Evolutionary conservation across 2,329 filamentous ascomycete species (phyloP).

Genomic region (Penicillium sclerotigenum): DNA sequence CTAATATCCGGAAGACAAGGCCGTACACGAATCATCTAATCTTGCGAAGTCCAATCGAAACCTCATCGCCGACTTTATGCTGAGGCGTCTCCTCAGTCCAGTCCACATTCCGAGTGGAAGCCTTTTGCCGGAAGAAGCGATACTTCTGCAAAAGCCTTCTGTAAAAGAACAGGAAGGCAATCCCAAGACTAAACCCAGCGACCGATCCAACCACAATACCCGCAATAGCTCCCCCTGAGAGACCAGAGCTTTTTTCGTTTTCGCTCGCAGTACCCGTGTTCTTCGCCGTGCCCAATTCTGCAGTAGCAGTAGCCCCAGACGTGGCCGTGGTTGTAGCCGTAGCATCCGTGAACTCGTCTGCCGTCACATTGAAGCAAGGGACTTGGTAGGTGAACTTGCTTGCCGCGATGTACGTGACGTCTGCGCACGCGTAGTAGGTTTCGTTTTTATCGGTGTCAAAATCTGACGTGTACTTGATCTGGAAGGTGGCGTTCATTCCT

Average conservation of each 20-base stretch:
- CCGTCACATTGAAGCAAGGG: constrained; percentile 49
- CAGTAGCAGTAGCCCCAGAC: constrained; percentile 10
- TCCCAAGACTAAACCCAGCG: constrained; percentile 17
- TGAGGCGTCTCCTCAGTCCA: not conserved
- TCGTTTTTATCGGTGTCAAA: constrained; percentile 42
- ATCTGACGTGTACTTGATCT: constrained; percentile 45
- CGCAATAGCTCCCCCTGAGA: constrained; percentile 44
- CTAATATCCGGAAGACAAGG: not conserved
- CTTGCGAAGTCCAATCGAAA: not conserved
- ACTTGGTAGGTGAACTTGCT: constrained; percentile 42
- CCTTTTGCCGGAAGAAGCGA: not conserved
- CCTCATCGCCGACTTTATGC: not conserved
- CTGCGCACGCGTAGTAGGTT: constrained; percentile 49
- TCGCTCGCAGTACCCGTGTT: not conserved
- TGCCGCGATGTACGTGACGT: constrained; percentile 45
- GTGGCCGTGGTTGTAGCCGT: constrained; percentile 24
- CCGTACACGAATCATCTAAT: not conserved
- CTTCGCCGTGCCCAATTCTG: constrained; percentile 13
- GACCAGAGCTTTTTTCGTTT: not conserved
- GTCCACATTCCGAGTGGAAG: not conserved
- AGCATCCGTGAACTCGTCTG: constrained; percentile 11
- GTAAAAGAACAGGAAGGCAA: constrained; percentile 15
- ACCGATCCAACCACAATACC: constrained; percentile 40
- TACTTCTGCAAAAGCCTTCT: not conserved
- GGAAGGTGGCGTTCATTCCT: constrained; percentile 47